Base-by-base conservation (phyloP, 805 yeast species). In the Sugiyamaella valdiviana region DNA sequence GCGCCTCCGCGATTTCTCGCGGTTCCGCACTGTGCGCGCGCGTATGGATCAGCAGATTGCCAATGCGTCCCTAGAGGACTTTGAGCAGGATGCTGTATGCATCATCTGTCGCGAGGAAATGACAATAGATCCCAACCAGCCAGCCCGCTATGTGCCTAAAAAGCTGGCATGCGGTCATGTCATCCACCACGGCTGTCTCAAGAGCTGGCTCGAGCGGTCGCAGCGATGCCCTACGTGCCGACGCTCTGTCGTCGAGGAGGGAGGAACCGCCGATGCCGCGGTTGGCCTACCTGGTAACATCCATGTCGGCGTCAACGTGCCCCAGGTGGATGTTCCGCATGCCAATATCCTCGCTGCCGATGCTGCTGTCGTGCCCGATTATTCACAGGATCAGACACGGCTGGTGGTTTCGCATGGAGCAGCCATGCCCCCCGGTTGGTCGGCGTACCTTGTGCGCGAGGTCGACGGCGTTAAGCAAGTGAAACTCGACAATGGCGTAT, bases 151-250 rank as follows among this genome's bases (percentile, higher is more conserved):
- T 39, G 71, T 67, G 43, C 96, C 98, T 3, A 88, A 87, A 64
- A 83, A 76, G 60, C 71, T 93, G 43, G 74, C 71, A 1, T 93
- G 99, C 71, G 85, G 87, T 21, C 99, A 93, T 65, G 82, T 87
- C 42, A 73, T 91, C 49, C 99, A 93, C 63, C 69, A 84, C 67
- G 90, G 93, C 3, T 93, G 99, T 64, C 73, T 93, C 53, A 85
- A 87, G 60, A 83, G 85, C 56, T 93, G 99, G 99, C 72, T 93
- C 57, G 95, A 86, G 61, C 76, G 95, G 55, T 87, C 96, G 0
- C 91, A 83, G 57, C 78, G 79, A n/a, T 93, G 99, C 69, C 99
- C 99, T 1, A 79, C 90, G 46, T 93, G 99, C 64, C 73, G 96
- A 52, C 72, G 82, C 24, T 49, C 55, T 1, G 57, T 56, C 10